A percentile compares a stretch with the other conserved stretches of the same genome.
Evolutionary conservation across 306 rosid species (phyloP).

Genomic region (Coriaria nepalensis): DNA sequence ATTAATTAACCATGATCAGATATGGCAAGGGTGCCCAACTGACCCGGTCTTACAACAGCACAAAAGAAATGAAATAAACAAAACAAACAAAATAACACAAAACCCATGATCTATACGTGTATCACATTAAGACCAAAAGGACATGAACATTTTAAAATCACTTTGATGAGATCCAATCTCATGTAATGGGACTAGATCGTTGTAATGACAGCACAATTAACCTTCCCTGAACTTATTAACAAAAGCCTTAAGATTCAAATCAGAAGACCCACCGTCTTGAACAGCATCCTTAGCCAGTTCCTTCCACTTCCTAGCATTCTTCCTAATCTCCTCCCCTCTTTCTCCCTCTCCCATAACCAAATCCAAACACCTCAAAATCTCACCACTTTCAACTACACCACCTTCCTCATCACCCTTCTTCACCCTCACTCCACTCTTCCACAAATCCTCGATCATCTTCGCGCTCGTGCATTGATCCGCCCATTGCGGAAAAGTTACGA

Average conservation of each 20-base stretch:
- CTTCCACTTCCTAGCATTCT: conserved; percentile 22
- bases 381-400: conserved; percentile 14
- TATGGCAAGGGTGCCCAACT: too few relatives aligned
- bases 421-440: conserved; percentile 23
- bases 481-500: conserved; percentile 19
- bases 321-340: conserved; percentile 12
- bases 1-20: too few relatives aligned
- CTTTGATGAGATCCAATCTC: too few relatives aligned
- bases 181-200: too few relatives aligned
- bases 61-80: too few relatives aligned
- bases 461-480: conserved; percentile 23
- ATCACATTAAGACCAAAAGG: too few relatives aligned
- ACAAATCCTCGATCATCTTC: conserved; percentile 21
- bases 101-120: too few relatives aligned
- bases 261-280: conserved; percentile 22
- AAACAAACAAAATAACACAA: too few relatives aligned
- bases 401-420: conserved; percentile 2
- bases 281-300: conserved; percentile 16
- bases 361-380: conserved; percentile 22
- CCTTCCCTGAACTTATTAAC: conserved; percentile 11
- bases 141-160: too few relatives aligned
- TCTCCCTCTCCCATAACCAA: conserved; percentile 15
- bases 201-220: too few relatives aligned
- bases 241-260: conserved; percentile 17
- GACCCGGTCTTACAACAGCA: too few relatives aligned